Conservation (phyloP, 257 asterid species). For the Gentiana dahurica region DNA sequence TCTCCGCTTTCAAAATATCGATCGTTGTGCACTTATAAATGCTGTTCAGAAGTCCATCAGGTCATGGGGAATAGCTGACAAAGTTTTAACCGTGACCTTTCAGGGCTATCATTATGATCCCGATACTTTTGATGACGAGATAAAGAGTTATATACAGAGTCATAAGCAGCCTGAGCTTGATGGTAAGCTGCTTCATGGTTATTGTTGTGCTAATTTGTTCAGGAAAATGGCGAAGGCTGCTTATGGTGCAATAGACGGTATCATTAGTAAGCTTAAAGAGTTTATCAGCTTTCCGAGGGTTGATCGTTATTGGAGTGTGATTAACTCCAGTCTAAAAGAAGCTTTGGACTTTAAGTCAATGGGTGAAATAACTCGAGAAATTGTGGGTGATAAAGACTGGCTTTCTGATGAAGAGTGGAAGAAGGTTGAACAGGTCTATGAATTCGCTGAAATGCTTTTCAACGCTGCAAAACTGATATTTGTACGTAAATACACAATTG, state of each 20-base stretch:
- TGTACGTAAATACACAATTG: constrained; percentile 8
- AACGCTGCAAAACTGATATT: constrained; percentile 16
- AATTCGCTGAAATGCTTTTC: constrained; percentile 10
- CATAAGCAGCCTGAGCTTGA: neutral
- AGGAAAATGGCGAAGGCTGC: constrained; percentile 16
- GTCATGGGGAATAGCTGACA: no score
- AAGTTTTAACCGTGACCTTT: no score
- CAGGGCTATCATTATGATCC: no score
- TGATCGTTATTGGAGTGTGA: constrained; percentile 10
- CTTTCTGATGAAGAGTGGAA: constrained; percentile 20
- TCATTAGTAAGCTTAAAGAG: constrained; percentile 7
- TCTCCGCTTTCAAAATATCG: no score
- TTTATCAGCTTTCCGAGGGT: constrained; percentile 7
- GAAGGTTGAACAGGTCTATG: constrained; percentile 12
- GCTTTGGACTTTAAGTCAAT: constrained; percentile 13
- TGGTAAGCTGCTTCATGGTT: constrained; percentile 6
- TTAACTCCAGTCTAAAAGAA: constrained; percentile 6
- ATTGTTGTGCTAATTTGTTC: constrained; percentile 21
- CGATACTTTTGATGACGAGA: neutral
- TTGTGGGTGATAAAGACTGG: neutral
- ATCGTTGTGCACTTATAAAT: no score
- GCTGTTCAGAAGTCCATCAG: no score
- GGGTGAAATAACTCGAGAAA: constrained; percentile 8
- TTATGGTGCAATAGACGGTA: constrained; percentile 7
- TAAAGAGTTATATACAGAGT: constrained; percentile 1